These are phyloP conservation scores for Taphrina populina DNA, from an alignment of 1,139 yeast genomes.

Conservation along the genomic window DNA sequence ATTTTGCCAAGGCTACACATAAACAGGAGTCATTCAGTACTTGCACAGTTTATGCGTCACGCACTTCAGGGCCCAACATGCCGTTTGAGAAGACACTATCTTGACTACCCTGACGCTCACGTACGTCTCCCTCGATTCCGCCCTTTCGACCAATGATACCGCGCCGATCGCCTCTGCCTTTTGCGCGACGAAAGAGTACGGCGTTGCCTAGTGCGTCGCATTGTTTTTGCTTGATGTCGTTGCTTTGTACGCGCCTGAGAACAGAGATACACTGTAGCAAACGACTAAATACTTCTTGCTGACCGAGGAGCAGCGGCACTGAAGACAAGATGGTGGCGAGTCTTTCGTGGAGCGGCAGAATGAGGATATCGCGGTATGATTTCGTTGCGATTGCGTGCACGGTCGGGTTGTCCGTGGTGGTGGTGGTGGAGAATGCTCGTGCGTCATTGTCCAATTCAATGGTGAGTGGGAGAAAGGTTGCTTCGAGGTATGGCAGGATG, in stretches of 20 bases:
- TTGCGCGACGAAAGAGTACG: constrained; percentile 30
- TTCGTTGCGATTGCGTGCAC: constrained; percentile 44
- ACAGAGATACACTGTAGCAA: constrained; percentile 60
- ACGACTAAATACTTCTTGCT: constrained; percentile 45
- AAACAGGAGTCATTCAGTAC: too few relatives aligned
- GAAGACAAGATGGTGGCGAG: constrained; percentile 21
- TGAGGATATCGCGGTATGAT: constrained; percentile 46
- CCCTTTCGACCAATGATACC: constrained; percentile 29
- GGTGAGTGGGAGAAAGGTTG: constrained; percentile 61
- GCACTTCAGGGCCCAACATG: too few relatives aligned
- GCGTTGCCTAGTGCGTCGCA: constrained; percentile 50
- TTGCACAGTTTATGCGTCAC: too few relatives aligned
- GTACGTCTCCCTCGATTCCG: constrained; percentile 4
- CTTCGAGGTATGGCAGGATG: constrained; percentile 58
- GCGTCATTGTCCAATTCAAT: constrained; percentile 45
- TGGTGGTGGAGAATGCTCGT: neutral
- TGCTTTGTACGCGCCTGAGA: constrained; percentile 53
- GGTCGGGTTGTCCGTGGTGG: constrained; percentile 37
- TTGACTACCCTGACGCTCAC: too few relatives aligned
- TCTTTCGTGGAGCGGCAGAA: constrained; percentile 46
- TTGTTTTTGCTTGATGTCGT: constrained; percentile 55
- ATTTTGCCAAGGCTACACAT: too few relatives aligned
- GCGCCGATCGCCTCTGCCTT: constrained; percentile 32
- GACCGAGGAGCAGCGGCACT: constrained; percentile 35
- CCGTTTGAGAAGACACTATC: too few relatives aligned